A percentile compares a stretch with the other conserved stretches of the same genome.
Evolutionary conservation across 257 asterid species (phyloP).

Genomic region (Marsdenia floribunda): DNA sequence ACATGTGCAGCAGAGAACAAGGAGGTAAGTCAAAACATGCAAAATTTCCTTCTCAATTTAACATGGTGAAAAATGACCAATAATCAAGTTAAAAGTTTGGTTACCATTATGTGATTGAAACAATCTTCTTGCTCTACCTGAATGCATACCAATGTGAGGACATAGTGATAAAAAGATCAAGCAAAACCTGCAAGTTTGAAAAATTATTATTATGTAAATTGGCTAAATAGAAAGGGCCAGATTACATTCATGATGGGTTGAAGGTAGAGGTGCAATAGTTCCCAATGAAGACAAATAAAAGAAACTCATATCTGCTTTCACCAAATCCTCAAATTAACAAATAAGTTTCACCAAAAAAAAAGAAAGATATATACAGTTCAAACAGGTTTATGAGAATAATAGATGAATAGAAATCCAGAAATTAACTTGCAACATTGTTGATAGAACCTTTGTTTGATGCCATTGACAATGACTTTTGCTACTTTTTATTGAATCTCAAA

Average conservation of each 20-base stretch:
- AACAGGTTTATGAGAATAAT: neutral
- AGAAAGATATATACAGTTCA: neutral
- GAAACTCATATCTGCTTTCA: neutral
- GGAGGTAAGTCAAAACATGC: neutral
- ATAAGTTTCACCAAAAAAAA: neutral
- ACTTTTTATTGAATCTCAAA: conserved; percentile 45
- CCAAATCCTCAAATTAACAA: neutral
- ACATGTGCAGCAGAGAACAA: neutral
- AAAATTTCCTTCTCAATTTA: neutral
- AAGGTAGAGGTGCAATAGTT: neutral
- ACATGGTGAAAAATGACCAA: neutral
- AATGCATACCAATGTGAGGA: conserved; percentile 25
- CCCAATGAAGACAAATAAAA: neutral
- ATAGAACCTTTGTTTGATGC: conserved; percentile 44
- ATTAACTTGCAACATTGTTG: conserved; percentile 51
- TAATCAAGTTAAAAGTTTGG: neutral
- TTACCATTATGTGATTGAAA: conserved; percentile 23
- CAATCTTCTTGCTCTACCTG: conserved; percentile 19
- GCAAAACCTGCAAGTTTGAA: conserved; percentile 26
- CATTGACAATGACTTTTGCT: conserved; percentile 38
- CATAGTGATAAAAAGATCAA: too few relatives aligned
- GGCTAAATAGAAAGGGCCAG: neutral
- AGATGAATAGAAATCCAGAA: neutral
- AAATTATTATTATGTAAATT: neutral
- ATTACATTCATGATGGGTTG: neutral